Base-by-base conservation (phyloP, 208 protist genomes). In the Baffinella frigidus region DNA sequence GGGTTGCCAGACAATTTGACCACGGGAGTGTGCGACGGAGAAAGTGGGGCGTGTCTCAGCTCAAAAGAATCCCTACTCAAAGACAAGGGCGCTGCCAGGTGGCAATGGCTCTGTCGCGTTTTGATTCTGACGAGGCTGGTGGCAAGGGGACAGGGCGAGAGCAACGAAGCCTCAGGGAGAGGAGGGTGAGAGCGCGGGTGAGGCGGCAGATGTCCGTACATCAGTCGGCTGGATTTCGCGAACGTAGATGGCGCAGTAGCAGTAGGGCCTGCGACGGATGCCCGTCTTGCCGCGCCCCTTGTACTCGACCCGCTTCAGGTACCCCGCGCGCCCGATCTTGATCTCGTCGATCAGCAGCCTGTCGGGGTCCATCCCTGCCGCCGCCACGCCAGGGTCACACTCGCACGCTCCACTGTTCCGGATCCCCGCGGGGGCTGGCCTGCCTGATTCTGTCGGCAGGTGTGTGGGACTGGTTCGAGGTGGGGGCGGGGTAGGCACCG, bases 351-450 rank as follows among this genome's bases (percentile, higher is more conserved):
- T 36, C 38, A 90, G 43, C 0, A 90, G 83, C 27, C 41, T 64
- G 83, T 90, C 83, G n/a, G 83, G 83, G 64, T 90, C 61, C 83
- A 90, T 90, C 24, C 83, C 83, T 90, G 77, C 77, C n/a, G 3
- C 0, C 35, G 10, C 43, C 30, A 2, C 43, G 39, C 30, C 36
- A 80, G 43, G 20, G 20, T 50, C 71, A 64, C 56, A 64, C 24
- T 64, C n/a, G 24, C 20, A 64, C n/a, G 20, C 56, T 64, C n/a
- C 56, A 64, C 56, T 30, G n/a, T 30, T 64, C 56, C 20, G n/a
- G n/a, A n/a, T n/a, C n/a, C n/a, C n/a, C n/a, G n/a, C n/a, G n/a
- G n/a, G n/a, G n/a, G n/a, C n/a, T n/a, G n/a, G n/a, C n/a, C n/a
- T n/a, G 56, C 9, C 24, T 64, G 24, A n/a, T 3, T 7, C 48